Evolutionary conservation across 768 basidiomycete genomes (phyloP), one percentile per base, ranked within the genome.

Genomic region (Lentinus tigrinus): DNA sequence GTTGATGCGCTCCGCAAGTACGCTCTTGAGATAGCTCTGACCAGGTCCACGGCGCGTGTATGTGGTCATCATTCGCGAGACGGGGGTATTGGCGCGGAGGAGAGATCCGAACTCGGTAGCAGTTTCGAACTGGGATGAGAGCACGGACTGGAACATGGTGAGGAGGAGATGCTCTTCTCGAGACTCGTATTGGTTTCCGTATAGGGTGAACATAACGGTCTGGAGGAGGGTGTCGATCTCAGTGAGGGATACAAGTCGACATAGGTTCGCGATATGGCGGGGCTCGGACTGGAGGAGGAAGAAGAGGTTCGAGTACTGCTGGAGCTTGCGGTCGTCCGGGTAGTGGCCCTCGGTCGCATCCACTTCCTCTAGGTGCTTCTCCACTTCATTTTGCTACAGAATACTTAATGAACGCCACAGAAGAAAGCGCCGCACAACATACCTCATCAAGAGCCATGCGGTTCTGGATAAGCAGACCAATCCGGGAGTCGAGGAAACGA

Each of bases 11-110:
- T 99, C 97, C 24, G 97, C 95, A 47, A 99, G 81, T 27, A 98
- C 95, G 62, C 90, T 89, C 80, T 99, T 99, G 63, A 99, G 85
- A 73, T 98, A 99, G 67, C 93, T 95, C 74, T 98, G 97, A 56
- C 97, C 97, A 1, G 97, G 97, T 57, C 97, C 97, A 54, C 97
- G 90, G 59, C 97, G 91, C 52, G 97, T 98, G 75, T 99, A 99
- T 19, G 97, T 98, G 44, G 97, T 99, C 97, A 99, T 99, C 97
- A 99, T 99, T 38, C 97, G 89, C 48, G 95, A 98, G 23, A 99
- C 97, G 47, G 97, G 97, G 49, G 97, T 99, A 74, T 99, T 99
- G 58, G 97, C 97, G 53, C 97, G 92, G 27, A 99, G 85, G 11
- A 99, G 82, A 4, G 96, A 98, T n/a, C 96, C 95, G 65, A 99